Percentiles rank a stretch among this genome's conserved stretches.
phyloP scores from a whole-genome alignment of 2,329 filamentous ascomycete genomes.

The Elsinoe perseae region DNA sequence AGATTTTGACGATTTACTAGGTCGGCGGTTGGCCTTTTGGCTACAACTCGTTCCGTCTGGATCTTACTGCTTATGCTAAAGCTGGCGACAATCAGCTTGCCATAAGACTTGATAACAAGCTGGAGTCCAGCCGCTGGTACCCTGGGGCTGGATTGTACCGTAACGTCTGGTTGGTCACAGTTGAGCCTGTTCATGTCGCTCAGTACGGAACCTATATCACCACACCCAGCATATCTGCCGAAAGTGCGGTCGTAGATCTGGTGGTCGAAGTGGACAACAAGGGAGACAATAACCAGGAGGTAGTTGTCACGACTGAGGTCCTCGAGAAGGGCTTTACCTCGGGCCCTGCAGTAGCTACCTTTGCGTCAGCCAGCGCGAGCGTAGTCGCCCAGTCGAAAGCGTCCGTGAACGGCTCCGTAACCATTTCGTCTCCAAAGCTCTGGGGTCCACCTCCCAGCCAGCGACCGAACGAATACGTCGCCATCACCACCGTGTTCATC shows the following conservation, averaged over 20 bases:
- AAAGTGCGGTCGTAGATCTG: slow-evolving; percentile 40
- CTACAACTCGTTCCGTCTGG: slow-evolving; percentile 46
- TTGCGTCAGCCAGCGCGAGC: slow-evolving; percentile 26
- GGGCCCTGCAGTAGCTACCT: slow-evolving; percentile 20
- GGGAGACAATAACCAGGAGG: slow-evolving; percentile 24
- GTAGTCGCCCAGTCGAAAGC: slow-evolving; percentile 30
- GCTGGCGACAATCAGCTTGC: slow-evolving; percentile 39
- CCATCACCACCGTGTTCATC: slow-evolving; percentile 36
- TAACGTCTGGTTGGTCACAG: slow-evolving; percentile 48
- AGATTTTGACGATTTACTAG: not conserved
- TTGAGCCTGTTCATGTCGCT: slow-evolving; percentile 40
- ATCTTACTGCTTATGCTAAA: slow-evolving; percentile 39
- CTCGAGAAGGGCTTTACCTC: slow-evolving; percentile 33
- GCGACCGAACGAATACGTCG: slow-evolving; percentile 42
- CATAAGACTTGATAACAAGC: slow-evolving; percentile 45
- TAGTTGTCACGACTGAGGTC: slow-evolving; percentile 38
- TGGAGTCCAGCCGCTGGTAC: slow-evolving; percentile 47
- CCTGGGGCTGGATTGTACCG: slow-evolving; percentile 49
- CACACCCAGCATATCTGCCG: slow-evolving; percentile 38
- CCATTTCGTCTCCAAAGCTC: slow-evolving; percentile 35
- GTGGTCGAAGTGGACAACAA: slow-evolving; percentile 43
- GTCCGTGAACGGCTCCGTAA: slow-evolving; percentile 32
- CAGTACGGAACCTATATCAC: slow-evolving; percentile 46
- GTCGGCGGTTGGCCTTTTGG: slow-evolving; percentile 48
- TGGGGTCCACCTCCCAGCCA: slow-evolving; percentile 45